A percentile compares a stretch with the other conserved stretches of the same genome.
phyloP scores from a whole-genome alignment of 495 filamentous ascomycete species.

The Daldinia loculata region DNA sequence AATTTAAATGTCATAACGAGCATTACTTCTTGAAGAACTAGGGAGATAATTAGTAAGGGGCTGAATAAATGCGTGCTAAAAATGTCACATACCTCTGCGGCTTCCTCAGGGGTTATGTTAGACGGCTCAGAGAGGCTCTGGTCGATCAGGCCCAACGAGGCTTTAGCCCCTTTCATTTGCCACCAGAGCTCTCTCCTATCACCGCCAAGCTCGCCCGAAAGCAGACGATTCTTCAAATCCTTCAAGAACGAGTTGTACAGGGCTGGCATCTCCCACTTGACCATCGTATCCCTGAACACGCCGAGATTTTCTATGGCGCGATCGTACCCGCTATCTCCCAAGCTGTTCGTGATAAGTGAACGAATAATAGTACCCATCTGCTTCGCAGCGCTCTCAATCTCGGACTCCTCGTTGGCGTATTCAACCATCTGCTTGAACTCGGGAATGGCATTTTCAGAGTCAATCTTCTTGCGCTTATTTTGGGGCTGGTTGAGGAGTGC shows the following conservation, averaged over 20 bases:
- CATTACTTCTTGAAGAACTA: slow-evolving; percentile 44
- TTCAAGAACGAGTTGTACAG: slow-evolving; percentile 80
- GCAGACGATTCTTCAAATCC: slow-evolving; percentile 74
- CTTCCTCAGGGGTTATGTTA: slow-evolving; percentile 72
- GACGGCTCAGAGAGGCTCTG: slow-evolving; percentile 65
- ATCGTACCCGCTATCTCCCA: slow-evolving; percentile 78
- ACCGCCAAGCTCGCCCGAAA: slow-evolving; percentile 77
- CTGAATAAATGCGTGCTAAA: background rate
- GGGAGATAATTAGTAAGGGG: slow-evolving; percentile 20
- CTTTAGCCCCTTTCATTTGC: slow-evolving; percentile 68
- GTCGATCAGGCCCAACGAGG: slow-evolving; percentile 77
- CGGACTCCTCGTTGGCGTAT: slow-evolving; percentile 65
- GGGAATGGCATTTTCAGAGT: slow-evolving; percentile 82
- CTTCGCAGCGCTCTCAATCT: slow-evolving; percentile 71
- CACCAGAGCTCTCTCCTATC: slow-evolving; percentile 87
- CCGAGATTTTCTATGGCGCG: slow-evolving; percentile 78
- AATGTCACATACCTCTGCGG: slow-evolving; percentile 61
- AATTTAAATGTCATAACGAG: background rate
- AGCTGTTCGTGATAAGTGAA: slow-evolving; percentile 71
- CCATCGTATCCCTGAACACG: slow-evolving; percentile 79
- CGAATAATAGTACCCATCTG: slow-evolving; percentile 79
- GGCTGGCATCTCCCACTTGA: slow-evolving; percentile 76
- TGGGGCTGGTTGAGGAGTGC: slow-evolving; percentile 67
- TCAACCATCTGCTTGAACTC: slow-evolving; percentile 87
- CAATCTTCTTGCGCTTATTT: slow-evolving; percentile 68